Evolutionary conservation across 2,329 filamentous ascomycete genomes (phyloP).

Genomic region (Aurifilum marmelostoma): DNA sequence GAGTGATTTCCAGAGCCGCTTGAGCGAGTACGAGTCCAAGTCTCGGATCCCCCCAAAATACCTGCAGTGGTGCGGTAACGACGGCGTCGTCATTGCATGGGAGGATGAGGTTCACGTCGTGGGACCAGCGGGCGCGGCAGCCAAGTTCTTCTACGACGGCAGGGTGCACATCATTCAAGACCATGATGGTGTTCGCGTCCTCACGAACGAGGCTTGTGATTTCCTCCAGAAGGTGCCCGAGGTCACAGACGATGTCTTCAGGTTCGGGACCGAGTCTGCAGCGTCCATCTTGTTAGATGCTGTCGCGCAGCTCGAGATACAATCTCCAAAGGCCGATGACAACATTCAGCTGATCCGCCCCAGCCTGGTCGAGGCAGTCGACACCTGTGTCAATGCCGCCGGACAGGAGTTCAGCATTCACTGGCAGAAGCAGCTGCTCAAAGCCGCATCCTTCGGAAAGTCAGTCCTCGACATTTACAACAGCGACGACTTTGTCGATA

Average conservation of each 20-base stretch:
- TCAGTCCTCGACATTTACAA: slow-evolving; percentile 97
- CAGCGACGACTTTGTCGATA: slow-evolving; percentile 97
- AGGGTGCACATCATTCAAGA: slow-evolving; percentile 85
- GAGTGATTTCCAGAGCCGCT: slow-evolving; percentile 89
- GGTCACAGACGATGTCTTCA: slow-evolving; percentile 86
- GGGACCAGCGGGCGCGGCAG: slow-evolving; percentile 77
- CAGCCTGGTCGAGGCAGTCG: slow-evolving; percentile 88
- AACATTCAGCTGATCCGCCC: slow-evolving; percentile 93
- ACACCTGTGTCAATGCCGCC: slow-evolving; percentile 89
- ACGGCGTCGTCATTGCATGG: slow-evolving; percentile 92
- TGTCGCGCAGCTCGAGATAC: slow-evolving; percentile 84
- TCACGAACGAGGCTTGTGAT: slow-evolving; percentile 95
- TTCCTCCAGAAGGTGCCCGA: slow-evolving; percentile 93
- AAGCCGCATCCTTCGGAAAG: slow-evolving; percentile 95
- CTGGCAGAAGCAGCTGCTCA: slow-evolving; percentile 95
- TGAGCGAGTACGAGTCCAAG: slow-evolving; percentile 89
- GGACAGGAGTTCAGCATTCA: slow-evolving; percentile 87
- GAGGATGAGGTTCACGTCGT: slow-evolving; percentile 96
- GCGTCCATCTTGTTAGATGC: slow-evolving; percentile 94
- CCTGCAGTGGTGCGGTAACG: slow-evolving; percentile 94
- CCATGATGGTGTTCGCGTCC: slow-evolving; percentile 81
- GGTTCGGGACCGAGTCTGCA: slow-evolving; percentile 82
- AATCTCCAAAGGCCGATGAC: slow-evolving; percentile 96
- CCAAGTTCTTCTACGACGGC: slow-evolving; percentile 85
- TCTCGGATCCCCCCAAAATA: slow-evolving; percentile 85